Percentiles rank a stretch among this genome's conserved stretches.
These are phyloP conservation scores for Collybia mongolica DNA, from an alignment of 768 basidiomycete genomes.

Conservation along the genomic window DNA sequence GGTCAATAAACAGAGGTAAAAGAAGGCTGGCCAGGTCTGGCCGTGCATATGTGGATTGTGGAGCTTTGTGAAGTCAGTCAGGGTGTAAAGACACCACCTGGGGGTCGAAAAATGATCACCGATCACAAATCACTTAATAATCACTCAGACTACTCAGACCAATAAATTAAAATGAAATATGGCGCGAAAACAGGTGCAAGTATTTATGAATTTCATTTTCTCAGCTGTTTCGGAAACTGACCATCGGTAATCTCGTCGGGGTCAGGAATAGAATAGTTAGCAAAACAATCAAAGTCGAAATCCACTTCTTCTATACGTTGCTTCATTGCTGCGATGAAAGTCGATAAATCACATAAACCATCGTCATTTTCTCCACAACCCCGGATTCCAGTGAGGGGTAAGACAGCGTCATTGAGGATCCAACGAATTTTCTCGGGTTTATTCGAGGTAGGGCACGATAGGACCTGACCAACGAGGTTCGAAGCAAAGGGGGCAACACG, in stretches of 20 bases:
- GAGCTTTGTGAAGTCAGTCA: too few relatives aligned
- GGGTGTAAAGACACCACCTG: too few relatives aligned
- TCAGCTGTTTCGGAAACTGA: constrained; percentile 16
- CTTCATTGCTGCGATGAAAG: constrained; percentile 60
- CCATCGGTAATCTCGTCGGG: constrained; percentile 41
- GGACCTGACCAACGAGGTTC: constrained; percentile 45
- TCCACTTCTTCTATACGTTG: constrained; percentile 56
- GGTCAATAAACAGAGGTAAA: too few relatives aligned
- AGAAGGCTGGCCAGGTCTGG: too few relatives aligned
- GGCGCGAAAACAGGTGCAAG: too few relatives aligned
- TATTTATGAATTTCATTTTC: neutral
- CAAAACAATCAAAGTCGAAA: constrained; percentile 62
- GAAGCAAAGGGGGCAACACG: too few relatives aligned
- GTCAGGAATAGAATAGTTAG: constrained; percentile 41
- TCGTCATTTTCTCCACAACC: constrained; percentile 56
- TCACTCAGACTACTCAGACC: too few relatives aligned
- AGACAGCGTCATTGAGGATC: constrained; percentile 72
- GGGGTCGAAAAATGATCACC: too few relatives aligned
- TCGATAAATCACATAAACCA: constrained; percentile 60
- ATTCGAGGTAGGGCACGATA: constrained; percentile 29
- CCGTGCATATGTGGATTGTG: too few relatives aligned
- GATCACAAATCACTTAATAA: too few relatives aligned
- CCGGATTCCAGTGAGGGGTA: constrained; percentile 63
- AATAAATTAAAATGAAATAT: too few relatives aligned
- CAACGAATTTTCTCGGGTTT: constrained; percentile 53